Base-by-base conservation (phyloP, 2,329 filamentous ascomycete genomes). In the Venturia oleaginea region DNA sequence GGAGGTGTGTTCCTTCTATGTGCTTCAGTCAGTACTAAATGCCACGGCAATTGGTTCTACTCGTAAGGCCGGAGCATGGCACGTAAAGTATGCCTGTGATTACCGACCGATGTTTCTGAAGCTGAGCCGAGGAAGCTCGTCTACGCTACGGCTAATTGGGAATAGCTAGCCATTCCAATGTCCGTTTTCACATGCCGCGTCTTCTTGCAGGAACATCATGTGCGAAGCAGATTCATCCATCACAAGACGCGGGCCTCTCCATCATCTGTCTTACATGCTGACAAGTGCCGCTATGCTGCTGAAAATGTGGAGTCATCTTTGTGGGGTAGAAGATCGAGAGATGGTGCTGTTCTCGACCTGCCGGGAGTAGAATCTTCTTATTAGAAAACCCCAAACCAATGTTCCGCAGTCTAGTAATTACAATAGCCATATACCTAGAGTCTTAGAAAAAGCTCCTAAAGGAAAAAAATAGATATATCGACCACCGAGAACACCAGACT, bases 161-260 rank as follows among this genome's bases (percentile, higher is more conserved):
- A 40, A 15, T 40, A 40, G 38, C 38, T 40, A 15, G 38, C 17
- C 27, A n/a, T 55, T 34, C 17, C 2, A n/a, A 3, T 32, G 27
- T 40, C 51, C 51, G 51, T 17, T 57, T 57, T 57, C 51, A 57
- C 51, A 57, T 57, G 51, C 51, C 51, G 51, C 51, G 15, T 57
- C 30, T n/a, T 10, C 17, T 57, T 57, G 27, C 17, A 34, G 11
- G 22, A 27, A 34, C 27, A 57, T 57, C 51, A 57, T 57, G 51
- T 57, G 51, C 27, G 15, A 34, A n/a, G 51, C 27, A 37, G 27
- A 32, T 6, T 57, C 30, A 17, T n/a, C 17, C 51, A 22, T 57
- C 51, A 57, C 51, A 57, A 55, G 51, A 55, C 51, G 24, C 15
- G 19, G 22, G 6, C 46, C 30, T 30, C 4, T 30, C 7, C 46